Percentiles rank a stretch among this genome's conserved stretches.
These are phyloP conservation scores for Amphibolis antarctica DNA, from an alignment of 106 monocot species.

Conservation along the genomic window DNA sequence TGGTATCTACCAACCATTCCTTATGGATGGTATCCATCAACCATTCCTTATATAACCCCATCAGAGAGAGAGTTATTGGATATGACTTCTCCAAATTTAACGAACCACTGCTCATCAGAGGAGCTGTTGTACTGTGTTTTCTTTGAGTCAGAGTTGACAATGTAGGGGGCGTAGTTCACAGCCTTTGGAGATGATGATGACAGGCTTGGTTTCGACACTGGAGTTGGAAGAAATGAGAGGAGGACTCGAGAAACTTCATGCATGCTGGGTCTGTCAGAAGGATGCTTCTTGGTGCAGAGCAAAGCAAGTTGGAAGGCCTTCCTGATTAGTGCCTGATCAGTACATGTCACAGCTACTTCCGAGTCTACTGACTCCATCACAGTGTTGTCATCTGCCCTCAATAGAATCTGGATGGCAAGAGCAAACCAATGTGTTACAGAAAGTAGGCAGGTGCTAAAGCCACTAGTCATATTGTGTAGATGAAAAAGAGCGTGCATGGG, in stretches of 20 bases:
- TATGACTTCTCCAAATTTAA: conserved; percentile 81
- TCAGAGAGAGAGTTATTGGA: conserved; percentile 58
- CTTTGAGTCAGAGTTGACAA: conserved; percentile 12
- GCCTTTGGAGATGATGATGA: conserved; percentile 8
- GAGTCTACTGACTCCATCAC: conserved; percentile 95
- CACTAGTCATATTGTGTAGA: too few species aligned
- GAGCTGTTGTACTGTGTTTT: conserved; percentile 31
- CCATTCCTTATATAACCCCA: background rate
- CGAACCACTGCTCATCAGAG: conserved; percentile 77
- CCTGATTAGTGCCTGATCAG: conserved; percentile 46
- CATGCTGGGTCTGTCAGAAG: conserved; percentile 71
- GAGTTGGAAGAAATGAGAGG: conserved; percentile 50
- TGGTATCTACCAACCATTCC: too few species aligned
- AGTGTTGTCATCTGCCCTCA: conserved; percentile 85
- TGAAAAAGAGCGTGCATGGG: background rate
- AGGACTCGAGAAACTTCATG: conserved; percentile 73
- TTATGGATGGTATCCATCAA: too few species aligned
- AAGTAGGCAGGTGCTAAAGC: too few species aligned
- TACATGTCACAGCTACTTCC: conserved; percentile 84
- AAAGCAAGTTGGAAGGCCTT: conserved; percentile 89
- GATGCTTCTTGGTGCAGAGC: conserved; percentile 79
- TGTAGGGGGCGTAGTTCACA: conserved; percentile 30
- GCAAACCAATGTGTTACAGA: background rate
- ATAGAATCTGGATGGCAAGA: conserved; percentile 48
- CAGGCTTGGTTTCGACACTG: conserved; percentile 21